Evolutionary conservation across 2,329 filamentous ascomycete species (phyloP).

Genomic region (Drechslera avenae): DNA sequence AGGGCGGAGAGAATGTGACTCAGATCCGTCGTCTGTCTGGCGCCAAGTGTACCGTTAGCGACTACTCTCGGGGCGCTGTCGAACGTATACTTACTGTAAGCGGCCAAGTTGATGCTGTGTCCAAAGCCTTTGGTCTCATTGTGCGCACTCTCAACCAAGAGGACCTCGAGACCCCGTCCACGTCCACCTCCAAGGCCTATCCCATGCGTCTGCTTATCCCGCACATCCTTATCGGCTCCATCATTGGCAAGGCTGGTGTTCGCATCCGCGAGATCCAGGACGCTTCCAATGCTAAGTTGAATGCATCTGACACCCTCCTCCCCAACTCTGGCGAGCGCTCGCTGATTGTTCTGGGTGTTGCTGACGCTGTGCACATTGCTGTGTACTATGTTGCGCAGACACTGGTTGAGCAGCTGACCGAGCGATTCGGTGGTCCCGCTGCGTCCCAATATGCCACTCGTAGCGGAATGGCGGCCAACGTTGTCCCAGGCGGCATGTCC

Average conservation of each 20-base stretch:
- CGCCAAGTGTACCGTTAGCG: constrained; percentile 98
- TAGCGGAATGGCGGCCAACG: constrained; percentile 88
- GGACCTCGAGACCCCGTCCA: constrained; percentile 84
- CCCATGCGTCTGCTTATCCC: constrained; percentile 93
- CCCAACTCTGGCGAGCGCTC: constrained; percentile 95
- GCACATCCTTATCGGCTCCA: constrained; percentile 96
- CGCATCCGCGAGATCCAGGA: constrained; percentile 99
- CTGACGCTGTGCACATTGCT: constrained; percentile 97
- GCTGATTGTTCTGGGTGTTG: constrained; percentile 96
- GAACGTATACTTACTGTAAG: constrained; percentile 98
- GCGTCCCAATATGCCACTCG: constrained; percentile 98
- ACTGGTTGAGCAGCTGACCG: constrained; percentile 95
- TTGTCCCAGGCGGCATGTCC: constrained; percentile 96
- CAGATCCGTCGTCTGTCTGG: constrained; percentile 94
- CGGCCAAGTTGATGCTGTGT: constrained; percentile 92
- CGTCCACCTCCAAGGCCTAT: constrained; percentile 94
- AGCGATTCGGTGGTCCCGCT: constrained; percentile 92
- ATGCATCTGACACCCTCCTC: constrained; percentile 93
- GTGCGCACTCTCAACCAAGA: constrained; percentile 99
- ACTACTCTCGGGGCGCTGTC: constrained; percentile 95
- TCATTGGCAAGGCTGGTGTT: constrained; percentile 95
- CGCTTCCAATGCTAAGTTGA: constrained; percentile 91
- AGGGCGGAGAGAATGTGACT: constrained; percentile 97
- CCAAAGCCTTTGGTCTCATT: constrained; percentile 98
- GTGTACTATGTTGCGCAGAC: constrained; percentile 99